Base-by-base conservation (phyloP, 139 green algal species). In the Parachlorella kessleri region DNA sequence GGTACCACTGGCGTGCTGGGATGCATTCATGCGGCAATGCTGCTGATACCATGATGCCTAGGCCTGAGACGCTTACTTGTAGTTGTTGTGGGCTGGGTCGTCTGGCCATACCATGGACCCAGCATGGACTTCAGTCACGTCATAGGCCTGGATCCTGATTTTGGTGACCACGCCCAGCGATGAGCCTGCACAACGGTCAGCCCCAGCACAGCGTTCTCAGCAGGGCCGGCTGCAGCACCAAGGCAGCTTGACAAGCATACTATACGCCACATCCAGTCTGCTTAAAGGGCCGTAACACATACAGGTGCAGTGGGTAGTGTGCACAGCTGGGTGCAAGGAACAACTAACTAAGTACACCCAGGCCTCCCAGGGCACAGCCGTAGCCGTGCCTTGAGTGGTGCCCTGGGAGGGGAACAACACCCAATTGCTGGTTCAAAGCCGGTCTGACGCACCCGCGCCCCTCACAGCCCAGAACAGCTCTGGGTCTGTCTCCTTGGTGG, bases 121-220 rank as follows among this genome's bases (percentile, higher is more conserved):
- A 23, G 55, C 36, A 39, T 30, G 63, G 1, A 33, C 39, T 32
- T 35, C 21, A 0, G 38, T 53, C n/a, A 72, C 73, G 30, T 79
- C 73, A 39, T 79, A 41, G 59, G 72, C 39, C n/a, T 33, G 63
- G n/a, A 79, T 38, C 73, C 64, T 79, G 10, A 79, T 53, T 63
- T 79, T 77, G 55, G 72, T 77, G 35, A 37, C 72, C 7, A 77
- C 55, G 2, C 72, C 48, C 71, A 76, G 42, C 23, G 33, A 55
- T 24, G 71, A 48, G 71, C 71, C 71, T 76, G 48, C 71, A 14
- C 10, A 14, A 35, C 23, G 3, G 37, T 32, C 2, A 41, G 33
- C 65, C 32, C 32, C 3, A 70, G 33, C 10, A 14, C 65, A 26
- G 65, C n/a, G 65, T 26, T 24, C 35, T n/a, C n/a, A n/a, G 37